These are phyloP conservation scores for Vanrija sp. DNA, from an alignment of 1,284 basidiomycete genomes.

Conservation along the genomic window DNA sequence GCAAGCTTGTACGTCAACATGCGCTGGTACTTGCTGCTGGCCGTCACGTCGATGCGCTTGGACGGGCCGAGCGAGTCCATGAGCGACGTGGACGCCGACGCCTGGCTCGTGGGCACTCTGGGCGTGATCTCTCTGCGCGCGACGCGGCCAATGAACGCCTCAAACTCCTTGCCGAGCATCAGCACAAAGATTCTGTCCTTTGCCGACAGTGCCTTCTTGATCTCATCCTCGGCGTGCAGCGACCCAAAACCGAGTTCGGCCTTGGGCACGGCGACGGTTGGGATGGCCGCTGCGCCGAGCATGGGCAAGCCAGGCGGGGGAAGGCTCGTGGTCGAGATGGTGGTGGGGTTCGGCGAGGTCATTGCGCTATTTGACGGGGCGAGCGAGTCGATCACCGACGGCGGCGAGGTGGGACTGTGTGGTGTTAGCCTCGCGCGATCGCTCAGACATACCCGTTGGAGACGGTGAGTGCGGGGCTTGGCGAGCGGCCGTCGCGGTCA, in stretches of 20 bases:
- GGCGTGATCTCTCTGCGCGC: slow-evolving; percentile 13
- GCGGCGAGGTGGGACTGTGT: slow-evolving; percentile 18
- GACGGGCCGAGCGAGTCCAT: slow-evolving; percentile 19
- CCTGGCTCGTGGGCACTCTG: slow-evolving; percentile 3
- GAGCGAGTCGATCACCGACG: slow-evolving; percentile 11
- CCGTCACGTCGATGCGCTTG: slow-evolving; percentile 20
- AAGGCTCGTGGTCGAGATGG: slow-evolving; percentile 10
- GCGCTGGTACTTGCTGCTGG: slow-evolving; percentile 39
- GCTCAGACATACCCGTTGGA: slow-evolving; percentile 18
- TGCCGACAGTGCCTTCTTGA: slow-evolving; percentile 29
- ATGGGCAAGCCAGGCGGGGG: not conserved
- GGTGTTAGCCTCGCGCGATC: slow-evolving; percentile 2
- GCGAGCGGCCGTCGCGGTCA: slow-evolving; percentile 8
- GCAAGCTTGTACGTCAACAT: slow-evolving; percentile 47
- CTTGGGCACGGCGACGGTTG: slow-evolving; percentile 9
- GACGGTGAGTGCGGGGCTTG: slow-evolving; percentile 19
- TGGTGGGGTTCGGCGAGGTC: slow-evolving; percentile 12
- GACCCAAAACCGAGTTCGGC: slow-evolving; percentile 37
- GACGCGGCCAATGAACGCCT: slow-evolving; percentile 32
- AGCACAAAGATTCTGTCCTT: slow-evolving; percentile 44
- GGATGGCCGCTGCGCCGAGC: not conserved
- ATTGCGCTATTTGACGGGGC: slow-evolving; percentile 9
- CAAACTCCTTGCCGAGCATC: slow-evolving; percentile 39
- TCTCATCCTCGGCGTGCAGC: slow-evolving; percentile 34
- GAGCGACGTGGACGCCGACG: slow-evolving; percentile 11